Evolutionary conservation across 2,329 filamentous ascomycete genomes (phyloP).

Genomic region (Chaetomiaceae sp.): DNA sequence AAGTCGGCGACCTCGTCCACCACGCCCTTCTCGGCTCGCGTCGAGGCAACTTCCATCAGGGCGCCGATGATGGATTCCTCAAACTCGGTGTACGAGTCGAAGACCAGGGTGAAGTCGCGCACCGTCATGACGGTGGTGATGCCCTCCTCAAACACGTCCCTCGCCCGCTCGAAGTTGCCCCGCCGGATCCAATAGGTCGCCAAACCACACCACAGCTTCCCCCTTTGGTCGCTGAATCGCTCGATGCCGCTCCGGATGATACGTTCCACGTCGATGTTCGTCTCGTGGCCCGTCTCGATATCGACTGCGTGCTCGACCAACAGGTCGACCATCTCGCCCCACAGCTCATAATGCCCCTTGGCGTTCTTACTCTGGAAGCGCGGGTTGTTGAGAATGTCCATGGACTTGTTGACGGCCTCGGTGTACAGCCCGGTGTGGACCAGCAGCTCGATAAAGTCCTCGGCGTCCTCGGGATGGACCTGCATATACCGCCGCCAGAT

Average conservation of each 20-base stretch:
- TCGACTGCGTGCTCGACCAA: slow-evolving; percentile 86
- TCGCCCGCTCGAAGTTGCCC: slow-evolving; percentile 85
- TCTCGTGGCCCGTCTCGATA: slow-evolving; percentile 73
- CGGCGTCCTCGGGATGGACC: slow-evolving; percentile 88
- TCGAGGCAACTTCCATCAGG: slow-evolving; percentile 82
- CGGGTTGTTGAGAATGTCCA: slow-evolving; percentile 84
- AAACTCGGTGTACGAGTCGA: slow-evolving; percentile 94
- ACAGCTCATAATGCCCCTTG: slow-evolving; percentile 93
- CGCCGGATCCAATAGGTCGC: slow-evolving; percentile 95
- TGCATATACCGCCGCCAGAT: slow-evolving; percentile 97
- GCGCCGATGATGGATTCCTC: slow-evolving; percentile 92
- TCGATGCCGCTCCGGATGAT: slow-evolving; percentile 90
- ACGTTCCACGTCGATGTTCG: slow-evolving; percentile 81
- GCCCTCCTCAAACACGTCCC: slow-evolving; percentile 93
- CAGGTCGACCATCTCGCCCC: slow-evolving; percentile 95
- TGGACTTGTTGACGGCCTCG: slow-evolving; percentile 86
- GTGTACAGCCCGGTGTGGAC: slow-evolving; percentile 78
- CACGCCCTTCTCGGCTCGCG: slow-evolving; percentile 71
- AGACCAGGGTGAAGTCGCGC: slow-evolving; percentile 91
- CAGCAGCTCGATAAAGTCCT: slow-evolving; percentile 91
- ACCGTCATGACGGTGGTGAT: slow-evolving; percentile 99
- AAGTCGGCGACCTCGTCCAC: slow-evolving; percentile 82
- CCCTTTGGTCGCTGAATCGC: slow-evolving; percentile 87
- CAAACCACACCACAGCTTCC: slow-evolving; percentile 89
- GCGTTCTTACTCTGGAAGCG: slow-evolving; percentile 88